Percentiles rank a stretch among this genome's conserved stretches.
Conservation (phyloP, 176 grass and related monocot genomes). For the Rhynchospora breviuscula region DNA sequence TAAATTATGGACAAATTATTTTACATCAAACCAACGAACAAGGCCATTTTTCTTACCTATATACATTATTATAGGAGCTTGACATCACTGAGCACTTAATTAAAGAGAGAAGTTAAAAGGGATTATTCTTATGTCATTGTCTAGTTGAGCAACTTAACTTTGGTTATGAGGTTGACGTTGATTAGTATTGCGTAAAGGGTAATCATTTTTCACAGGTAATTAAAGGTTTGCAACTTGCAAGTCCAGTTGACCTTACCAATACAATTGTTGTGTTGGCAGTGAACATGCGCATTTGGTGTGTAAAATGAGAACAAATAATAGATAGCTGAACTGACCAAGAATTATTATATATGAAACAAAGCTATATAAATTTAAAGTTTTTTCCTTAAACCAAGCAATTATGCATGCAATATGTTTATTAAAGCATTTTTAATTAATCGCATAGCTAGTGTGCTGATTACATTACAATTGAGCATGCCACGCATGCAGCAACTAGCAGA, state of each 20-base stretch:
- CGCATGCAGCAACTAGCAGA: not conserved
- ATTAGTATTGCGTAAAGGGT: not conserved
- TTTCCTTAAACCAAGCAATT: not conserved
- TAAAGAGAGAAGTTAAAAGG: not conserved
- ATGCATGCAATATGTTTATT: not conserved
- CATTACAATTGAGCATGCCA: no score
- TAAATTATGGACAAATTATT: not conserved
- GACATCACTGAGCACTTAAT: not conserved
- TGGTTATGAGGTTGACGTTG: not conserved
- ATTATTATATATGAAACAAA: not conserved
- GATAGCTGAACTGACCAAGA: not conserved
- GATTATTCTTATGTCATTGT: not conserved
- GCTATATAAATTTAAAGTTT: not conserved
- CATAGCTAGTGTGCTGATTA: no score
- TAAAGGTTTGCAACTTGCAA: not conserved
- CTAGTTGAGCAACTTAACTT: constrained; percentile 16
- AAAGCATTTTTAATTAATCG: no score
- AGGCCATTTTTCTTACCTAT: not conserved
- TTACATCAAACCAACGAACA: not conserved
- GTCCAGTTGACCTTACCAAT: not conserved
- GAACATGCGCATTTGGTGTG: not conserved
- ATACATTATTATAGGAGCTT: not conserved
- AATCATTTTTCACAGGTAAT: not conserved
- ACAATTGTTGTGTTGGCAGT: not conserved
- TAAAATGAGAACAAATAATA: not conserved